A percentile compares a stretch with the other conserved stretches of the same genome.
Conservation (phyloP, 768 basidiomycete genomes). For the Amanita jacksonii region DNA sequence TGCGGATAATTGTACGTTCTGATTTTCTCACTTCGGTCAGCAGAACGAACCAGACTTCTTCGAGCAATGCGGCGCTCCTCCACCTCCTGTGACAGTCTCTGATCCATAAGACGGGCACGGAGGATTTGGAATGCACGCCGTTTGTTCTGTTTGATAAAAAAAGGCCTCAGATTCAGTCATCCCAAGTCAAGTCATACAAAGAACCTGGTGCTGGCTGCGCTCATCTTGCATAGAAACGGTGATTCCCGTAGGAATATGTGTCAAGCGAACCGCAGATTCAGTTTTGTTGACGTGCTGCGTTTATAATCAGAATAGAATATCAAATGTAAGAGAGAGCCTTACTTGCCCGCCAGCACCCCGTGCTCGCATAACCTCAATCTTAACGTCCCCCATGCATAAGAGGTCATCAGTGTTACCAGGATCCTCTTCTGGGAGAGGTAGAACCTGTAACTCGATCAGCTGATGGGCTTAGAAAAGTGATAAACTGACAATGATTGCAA, state of each 20-base stretch:
- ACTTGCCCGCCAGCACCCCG: conserved; percentile 97
- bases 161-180: too few species aligned
- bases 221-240: conserved; percentile 98
- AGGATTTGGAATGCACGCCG: conserved; percentile 91
- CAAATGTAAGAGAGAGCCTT: conserved; percentile 11
- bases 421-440: conserved; percentile 71
- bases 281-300: conserved; percentile 94
- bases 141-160: conserved; percentile 51
- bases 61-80: conserved; percentile 61
- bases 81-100: conserved; percentile 61
- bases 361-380: conserved; percentile 89
- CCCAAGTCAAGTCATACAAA: too few species aligned
- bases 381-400: conserved; percentile 78
- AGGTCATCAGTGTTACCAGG: conserved; percentile 47
- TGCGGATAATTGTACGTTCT: conserved; percentile 94
- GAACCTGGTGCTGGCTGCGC: conserved; percentile 87
- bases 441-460: conserved; percentile 42
- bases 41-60: conserved; percentile 65
- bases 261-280: conserved; percentile 92
- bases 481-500: conserved; percentile 66
- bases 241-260: conserved; percentile 87
- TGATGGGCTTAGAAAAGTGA: not conserved
- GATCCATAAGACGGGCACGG: conserved; percentile 75
- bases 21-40: conserved; percentile 90
- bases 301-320: conserved; percentile 1